phyloP scores from a whole-genome alignment of 805 yeast species.

The Alloascoidea hylecoeti region DNA sequence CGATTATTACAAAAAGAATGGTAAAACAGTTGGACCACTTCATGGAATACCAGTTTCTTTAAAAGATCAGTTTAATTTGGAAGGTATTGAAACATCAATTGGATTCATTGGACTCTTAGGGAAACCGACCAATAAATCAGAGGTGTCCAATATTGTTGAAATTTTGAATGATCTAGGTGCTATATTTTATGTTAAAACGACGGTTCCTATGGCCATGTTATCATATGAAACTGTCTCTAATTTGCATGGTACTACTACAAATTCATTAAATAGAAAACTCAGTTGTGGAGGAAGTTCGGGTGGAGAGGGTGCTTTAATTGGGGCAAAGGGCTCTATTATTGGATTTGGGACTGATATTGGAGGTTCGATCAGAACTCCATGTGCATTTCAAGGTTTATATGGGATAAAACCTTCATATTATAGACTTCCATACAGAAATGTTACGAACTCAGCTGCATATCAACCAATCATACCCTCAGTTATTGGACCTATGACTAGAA shows the following conservation, averaged over 20 bases:
- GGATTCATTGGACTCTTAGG: constrained; percentile 33
- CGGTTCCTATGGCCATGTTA: constrained; percentile 36
- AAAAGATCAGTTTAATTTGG: constrained; percentile 33
- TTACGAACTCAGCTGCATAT: constrained; percentile 26
- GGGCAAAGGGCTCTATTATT: constrained; percentile 28
- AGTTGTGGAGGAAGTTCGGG: constrained; percentile 43
- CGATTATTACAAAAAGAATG: constrained; percentile 27
- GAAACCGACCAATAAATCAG: constrained; percentile 18
- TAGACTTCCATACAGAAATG: constrained; percentile 13
- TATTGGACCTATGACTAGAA: constrained; percentile 38
- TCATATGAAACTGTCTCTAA: constrained; percentile 29
- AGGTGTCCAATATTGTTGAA: constrained; percentile 22
- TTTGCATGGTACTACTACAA: constrained; percentile 30
- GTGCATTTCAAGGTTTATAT: constrained; percentile 26
- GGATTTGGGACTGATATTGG: constrained; percentile 45
- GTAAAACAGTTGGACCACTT: constrained; percentile 41
- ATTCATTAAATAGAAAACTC: constrained; percentile 27
- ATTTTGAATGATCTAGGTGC: constrained; percentile 33
- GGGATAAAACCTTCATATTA: constrained; percentile 39
- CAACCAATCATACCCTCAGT: constrained; percentile 44
- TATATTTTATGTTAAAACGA: constrained; percentile 39
- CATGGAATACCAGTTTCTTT: constrained; percentile 57
- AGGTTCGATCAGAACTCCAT: constrained; percentile 37
- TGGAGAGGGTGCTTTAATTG: constrained; percentile 39
- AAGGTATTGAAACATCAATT: constrained; percentile 32